Conservation (phyloP, 345 rosid species). For the Pistacia vera region DNA sequence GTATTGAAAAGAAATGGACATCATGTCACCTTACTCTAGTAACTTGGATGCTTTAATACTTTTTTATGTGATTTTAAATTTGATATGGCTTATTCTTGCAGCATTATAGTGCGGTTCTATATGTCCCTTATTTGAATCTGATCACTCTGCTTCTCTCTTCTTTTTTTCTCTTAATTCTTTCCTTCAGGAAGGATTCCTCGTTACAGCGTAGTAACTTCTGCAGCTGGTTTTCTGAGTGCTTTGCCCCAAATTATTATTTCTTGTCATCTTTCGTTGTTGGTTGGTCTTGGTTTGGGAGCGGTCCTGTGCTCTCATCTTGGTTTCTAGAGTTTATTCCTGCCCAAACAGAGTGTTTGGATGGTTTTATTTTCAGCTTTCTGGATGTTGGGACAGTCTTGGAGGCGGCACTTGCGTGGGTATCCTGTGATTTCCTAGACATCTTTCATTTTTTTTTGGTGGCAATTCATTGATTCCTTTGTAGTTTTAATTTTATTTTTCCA, state of each 20-base stretch:
- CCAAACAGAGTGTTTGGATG: constrained; percentile 92
- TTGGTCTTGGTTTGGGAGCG: constrained; percentile 94
- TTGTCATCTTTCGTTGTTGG: constrained; percentile 71
- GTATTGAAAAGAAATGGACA: not conserved
- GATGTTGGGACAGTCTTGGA: constrained; percentile 81
- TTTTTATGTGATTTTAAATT: not conserved
- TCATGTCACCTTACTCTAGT: not conserved
- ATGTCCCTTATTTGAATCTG: not conserved
- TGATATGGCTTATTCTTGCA: not conserved
- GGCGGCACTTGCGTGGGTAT: constrained; percentile 92
- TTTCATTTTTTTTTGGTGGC: constrained; percentile 1
- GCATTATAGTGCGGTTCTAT: not conserved
- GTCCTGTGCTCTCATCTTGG: constrained; percentile 90
- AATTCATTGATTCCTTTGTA: not conserved
- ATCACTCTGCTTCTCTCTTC: not conserved
- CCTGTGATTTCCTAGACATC: not conserved
- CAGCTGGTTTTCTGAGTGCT: constrained; percentile 84
- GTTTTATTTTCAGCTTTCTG: constrained; percentile 82
- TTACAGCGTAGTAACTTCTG: constrained; percentile 78
- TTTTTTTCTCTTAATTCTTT: constrained; percentile 8
- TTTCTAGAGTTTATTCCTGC: constrained; percentile 92
- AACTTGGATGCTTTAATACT: not conserved
- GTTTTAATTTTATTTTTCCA: not conserved
- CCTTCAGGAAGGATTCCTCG: constrained; percentile 79
- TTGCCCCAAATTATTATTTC: constrained; percentile 64